Evolutionary conservation across 352 stramenopile genomes (phyloP).

Genomic region (Pythium coloratum): DNA sequence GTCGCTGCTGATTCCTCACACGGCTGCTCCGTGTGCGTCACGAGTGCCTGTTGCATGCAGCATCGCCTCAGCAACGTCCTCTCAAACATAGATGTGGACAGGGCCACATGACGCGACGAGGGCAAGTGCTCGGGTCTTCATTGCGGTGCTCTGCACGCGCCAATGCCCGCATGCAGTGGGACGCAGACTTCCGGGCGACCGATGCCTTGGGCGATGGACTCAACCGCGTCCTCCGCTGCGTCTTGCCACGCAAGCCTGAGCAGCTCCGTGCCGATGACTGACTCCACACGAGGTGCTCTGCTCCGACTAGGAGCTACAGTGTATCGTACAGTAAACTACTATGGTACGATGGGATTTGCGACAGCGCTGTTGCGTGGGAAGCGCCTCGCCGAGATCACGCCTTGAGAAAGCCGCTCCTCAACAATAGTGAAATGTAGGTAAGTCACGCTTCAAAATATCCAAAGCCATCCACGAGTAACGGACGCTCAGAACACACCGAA

Average conservation of each 20-base stretch:
- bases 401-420: neutral
- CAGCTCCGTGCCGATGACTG: neutral
- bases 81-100: neutral
- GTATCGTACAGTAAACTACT: neutral
- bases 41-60: conserved; percentile 5
- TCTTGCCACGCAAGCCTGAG: too few species aligned
- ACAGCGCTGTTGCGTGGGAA: neutral
- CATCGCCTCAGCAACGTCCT: conserved; percentile 3
- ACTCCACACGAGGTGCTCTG: neutral
- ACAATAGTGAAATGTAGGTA: neutral
- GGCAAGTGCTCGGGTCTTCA: neutral
- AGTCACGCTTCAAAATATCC: conserved; percentile 1
- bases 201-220: neutral
- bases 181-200: neutral
- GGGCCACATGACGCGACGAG: conserved; percentile 3
- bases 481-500: neutral
- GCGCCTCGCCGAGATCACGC: conserved; percentile 1
- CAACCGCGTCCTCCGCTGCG: neutral
- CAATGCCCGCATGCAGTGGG: neutral
- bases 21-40: conserved; percentile 1
- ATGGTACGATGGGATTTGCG: neutral
- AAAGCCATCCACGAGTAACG: conserved; percentile 3
- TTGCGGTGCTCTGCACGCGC: neutral
- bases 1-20: conserved; percentile 1
- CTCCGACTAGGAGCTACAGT: neutral